phyloP scores from a whole-genome alignment of 331 rosid species.

The Malus hybrid region DNA sequence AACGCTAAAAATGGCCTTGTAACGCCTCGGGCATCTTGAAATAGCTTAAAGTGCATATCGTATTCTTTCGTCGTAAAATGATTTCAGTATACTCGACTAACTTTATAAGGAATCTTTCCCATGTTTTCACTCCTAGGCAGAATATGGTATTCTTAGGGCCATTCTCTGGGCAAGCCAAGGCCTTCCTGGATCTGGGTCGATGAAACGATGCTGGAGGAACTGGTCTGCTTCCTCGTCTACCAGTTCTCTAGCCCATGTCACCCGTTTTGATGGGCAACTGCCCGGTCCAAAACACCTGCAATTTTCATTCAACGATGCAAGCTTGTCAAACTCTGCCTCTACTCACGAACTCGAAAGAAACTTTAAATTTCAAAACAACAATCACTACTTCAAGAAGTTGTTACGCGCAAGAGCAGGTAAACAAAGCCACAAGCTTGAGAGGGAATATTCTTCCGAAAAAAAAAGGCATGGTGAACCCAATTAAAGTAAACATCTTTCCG shows the following conservation, averaged over 20 bases:
- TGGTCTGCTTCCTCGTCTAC: constrained; percentile 56
- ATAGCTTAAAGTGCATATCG: neutral
- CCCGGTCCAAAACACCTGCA: constrained; percentile 83
- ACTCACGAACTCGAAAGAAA: neutral
- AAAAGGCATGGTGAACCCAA: neutral
- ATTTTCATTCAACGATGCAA: constrained; percentile 9
- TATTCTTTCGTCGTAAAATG: neutral
- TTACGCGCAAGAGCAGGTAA: neutral
- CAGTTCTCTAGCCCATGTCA: constrained; percentile 59
- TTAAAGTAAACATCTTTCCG: neutral
- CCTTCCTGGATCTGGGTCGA: constrained; percentile 58
- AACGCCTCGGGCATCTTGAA: too few species aligned
- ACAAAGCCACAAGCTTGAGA: neutral
- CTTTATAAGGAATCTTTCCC: neutral
- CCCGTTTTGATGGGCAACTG: constrained; percentile 52
- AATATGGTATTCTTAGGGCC: constrained; percentile 65
- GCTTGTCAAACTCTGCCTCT: neutral
- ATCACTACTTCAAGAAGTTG: neutral
- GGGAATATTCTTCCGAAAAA: neutral
- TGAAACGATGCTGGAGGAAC: constrained; percentile 56
- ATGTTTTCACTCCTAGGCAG: constrained; percentile 42
- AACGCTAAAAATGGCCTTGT: too few species aligned
- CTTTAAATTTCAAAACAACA: neutral
- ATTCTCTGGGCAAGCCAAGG: constrained; percentile 86
- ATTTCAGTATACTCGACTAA: neutral